A percentile compares a stretch with the other conserved stretches of the same genome.
These are phyloP conservation scores for Coniochaeta hoffmannii DNA, from an alignment of 2,329 filamentous ascomycete genomes.

Conservation along the genomic window DNA sequence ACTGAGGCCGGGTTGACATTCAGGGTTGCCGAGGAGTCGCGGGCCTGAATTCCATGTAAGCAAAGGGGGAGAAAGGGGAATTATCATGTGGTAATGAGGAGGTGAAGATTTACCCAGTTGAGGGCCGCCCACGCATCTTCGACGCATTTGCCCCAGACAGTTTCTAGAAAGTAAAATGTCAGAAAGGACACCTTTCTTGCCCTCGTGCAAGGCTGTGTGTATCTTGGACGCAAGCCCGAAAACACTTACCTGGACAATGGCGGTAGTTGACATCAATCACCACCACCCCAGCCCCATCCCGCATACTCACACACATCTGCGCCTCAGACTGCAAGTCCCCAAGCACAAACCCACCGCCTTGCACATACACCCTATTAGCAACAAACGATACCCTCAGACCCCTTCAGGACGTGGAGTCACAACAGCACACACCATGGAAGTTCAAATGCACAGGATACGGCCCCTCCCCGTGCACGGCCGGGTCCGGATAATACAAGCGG, in stretches of 20 bases:
- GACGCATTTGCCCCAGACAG: conserved; percentile 25
- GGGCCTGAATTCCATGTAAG: conserved; percentile 12
- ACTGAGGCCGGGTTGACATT: conserved; percentile 24
- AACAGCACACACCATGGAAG: conserved; percentile 25
- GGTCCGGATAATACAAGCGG: conserved; percentile 25
- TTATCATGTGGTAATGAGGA: too few relatives aligned
- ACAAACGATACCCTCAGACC: background rate
- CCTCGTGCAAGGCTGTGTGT: background rate
- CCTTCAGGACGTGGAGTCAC: too few relatives aligned
- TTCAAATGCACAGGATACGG: conserved; percentile 27
- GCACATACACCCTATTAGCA: background rate
- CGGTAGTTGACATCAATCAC: conserved; percentile 33
- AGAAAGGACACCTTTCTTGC: background rate
- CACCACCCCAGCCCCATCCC: conserved; percentile 24
- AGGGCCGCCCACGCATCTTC: conserved; percentile 28
- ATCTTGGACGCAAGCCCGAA: background rate
- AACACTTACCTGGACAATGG: conserved; percentile 27
- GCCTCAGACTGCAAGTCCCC: conserved; percentile 25
- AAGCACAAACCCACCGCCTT: conserved; percentile 29
- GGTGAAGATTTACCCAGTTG: conserved; percentile 22
- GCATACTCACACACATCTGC: conserved; percentile 26
- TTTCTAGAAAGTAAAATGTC: conserved; percentile 14
- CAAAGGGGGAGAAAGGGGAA: too few relatives aligned
- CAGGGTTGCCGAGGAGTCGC: conserved; percentile 17
- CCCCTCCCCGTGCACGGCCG: conserved; percentile 18